A percentile compares a stretch with the other conserved stretches of the same genome.
Conservation (phyloP, 768 basidiomycete species). For the Boletus barrowsii region DNA sequence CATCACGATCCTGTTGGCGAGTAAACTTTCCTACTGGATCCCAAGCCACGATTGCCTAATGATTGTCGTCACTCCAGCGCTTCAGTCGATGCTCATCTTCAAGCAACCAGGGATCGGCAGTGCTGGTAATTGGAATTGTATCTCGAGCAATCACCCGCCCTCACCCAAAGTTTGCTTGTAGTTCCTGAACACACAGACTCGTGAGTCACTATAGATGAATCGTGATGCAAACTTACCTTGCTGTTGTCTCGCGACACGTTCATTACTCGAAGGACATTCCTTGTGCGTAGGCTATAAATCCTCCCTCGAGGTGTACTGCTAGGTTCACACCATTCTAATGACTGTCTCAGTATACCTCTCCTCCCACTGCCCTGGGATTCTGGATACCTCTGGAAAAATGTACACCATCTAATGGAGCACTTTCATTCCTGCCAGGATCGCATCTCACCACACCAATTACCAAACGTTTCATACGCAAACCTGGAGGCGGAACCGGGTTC, state of each 20-base stretch:
- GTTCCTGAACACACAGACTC: conserved; percentile 95
- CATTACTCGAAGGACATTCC: conserved; percentile 54
- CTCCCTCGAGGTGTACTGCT: background rate
- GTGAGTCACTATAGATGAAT: conserved; percentile 41
- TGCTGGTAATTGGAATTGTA: conserved; percentile 54
- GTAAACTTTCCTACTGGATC: conserved; percentile 14
- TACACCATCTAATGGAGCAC: conserved; percentile 76
- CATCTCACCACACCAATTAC: conserved; percentile 72
- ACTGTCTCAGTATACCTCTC: conserved; percentile 75
- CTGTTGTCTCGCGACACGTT: background rate
- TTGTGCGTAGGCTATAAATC: conserved; percentile 42
- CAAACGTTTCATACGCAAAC: conserved; percentile 82
- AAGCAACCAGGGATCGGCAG: conserved; percentile 94
- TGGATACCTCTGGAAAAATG: conserved; percentile 96
- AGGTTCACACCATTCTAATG: conserved; percentile 1
- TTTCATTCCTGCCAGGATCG: conserved; percentile 88
- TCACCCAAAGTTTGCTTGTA: conserved; percentile 24
- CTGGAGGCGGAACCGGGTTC: conserved; percentile 80
- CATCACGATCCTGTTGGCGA: conserved; percentile 83
- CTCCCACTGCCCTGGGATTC: conserved; percentile 89
- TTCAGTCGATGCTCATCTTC: conserved; percentile 94
- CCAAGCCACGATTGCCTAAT: background rate
- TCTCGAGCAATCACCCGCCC: background rate
- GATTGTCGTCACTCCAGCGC: conserved; percentile 41
- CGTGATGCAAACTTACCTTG: background rate